phyloP scores from a whole-genome alignment of 192 early-diverging fungal species.

The Coemansia sp. region DNA sequence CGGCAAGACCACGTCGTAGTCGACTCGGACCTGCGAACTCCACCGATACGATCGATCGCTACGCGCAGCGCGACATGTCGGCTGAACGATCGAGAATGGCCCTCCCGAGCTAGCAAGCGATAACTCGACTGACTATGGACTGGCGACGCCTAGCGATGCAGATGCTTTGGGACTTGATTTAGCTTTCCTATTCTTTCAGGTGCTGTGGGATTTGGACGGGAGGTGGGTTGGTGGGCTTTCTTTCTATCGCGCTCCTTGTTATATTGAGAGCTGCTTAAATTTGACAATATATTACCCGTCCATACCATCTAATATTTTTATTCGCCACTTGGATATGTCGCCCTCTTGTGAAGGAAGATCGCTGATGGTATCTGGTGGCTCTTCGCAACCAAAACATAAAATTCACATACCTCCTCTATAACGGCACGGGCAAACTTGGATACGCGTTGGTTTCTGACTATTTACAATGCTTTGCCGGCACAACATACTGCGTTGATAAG shows the following conservation, averaged over 20 bases:
- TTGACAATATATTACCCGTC: constrained; percentile 1
- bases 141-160: background rate
- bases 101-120: background rate
- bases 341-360: no score
- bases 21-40: background rate
- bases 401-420: no score
- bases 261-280: background rate
- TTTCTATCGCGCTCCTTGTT: background rate
- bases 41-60: background rate
- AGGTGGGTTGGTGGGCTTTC: constrained; percentile 40
- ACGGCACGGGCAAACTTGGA: no score
- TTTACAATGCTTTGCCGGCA: no score
- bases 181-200: constrained; percentile 1
- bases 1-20: background rate
- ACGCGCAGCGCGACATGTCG: background rate
- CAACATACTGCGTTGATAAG: no score
- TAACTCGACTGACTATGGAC: background rate
- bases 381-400: no score
- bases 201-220: constrained; percentile 30
- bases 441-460: no score
- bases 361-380: no score
- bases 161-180: background rate
- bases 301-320: background rate
- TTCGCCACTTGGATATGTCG: background rate
- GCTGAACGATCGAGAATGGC: background rate